Evolutionary conservation across 169 alveolate genomes (phyloP), one percentile per base, ranked within the genome.

Genomic region (Plasmodium cynomolgi): DNA sequence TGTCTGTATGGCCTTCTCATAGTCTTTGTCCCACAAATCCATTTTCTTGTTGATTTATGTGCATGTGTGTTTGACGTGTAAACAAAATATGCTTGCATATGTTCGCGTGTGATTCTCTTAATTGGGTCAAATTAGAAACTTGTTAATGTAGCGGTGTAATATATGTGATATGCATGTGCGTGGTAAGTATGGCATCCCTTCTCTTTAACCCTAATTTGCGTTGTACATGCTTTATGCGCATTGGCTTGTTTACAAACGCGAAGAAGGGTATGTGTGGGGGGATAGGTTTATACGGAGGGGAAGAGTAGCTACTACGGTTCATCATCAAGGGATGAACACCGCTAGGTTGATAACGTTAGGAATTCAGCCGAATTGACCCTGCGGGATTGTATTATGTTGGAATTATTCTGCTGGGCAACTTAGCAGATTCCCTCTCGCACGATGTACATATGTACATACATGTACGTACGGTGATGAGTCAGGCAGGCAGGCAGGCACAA

Each of bases 1-100:
- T 7, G 81, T 88, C 50, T 88, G 83, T 29, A 88, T n/a, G 20
- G 94, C 90, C 74, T 88, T 88, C 73, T 88, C 81, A 88, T 88
- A 88, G 73, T 88, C 94, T 39, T 79, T 88, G 13, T 88, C 83
- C 94, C 94, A 88, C 56, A 88, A 62, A 79, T 88, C 94, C 94
- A 88, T 88, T 79, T 23, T 68, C 77, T 37, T 23, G 23, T 85
- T 75, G 50, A 26, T 85, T 54, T 31, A 17, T 47, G 41, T 41
- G 44, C 37, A 72, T 84, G 34, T 72, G 58, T 68, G 7, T 7
- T 68, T 26, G 39, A 68, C 37, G 77, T 6, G 77, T 68, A 23
- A 68, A 26, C 37, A 68, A 68, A 68, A 26, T 68, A 11, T 29
- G 1, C 31, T 20, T 68, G n/a, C 77, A 68, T 29, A 68, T 68